A percentile compares a stretch with the other conserved stretches of the same genome.
Evolutionary conservation across 164 flowering plant genomes (phyloP).

Genomic region (Magnolia kwangsiensis): DNA sequence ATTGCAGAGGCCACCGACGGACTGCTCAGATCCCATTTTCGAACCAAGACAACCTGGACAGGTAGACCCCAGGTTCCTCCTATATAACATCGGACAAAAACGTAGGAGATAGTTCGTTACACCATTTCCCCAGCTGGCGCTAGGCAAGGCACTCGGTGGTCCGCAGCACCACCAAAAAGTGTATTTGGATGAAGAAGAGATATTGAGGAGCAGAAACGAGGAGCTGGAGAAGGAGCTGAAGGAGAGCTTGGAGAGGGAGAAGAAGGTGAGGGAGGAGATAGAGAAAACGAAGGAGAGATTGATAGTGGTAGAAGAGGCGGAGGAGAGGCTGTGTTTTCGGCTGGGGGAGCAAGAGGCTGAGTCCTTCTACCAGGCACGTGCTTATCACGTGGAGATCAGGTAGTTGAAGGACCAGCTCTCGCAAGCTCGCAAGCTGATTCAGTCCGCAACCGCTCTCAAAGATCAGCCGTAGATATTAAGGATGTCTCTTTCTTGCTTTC

Average conservation of each 20-base stretch:
- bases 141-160: neutral
- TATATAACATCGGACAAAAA: neutral
- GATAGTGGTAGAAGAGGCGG: slow-evolving; percentile 66
- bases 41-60: slow-evolving; percentile 1
- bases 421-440: slow-evolving; percentile 40
- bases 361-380: slow-evolving; percentile 59
- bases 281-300: slow-evolving; percentile 34
- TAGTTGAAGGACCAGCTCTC: slow-evolving; percentile 55
- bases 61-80: neutral
- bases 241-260: slow-evolving; percentile 53
- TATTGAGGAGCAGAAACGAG: slow-evolving; percentile 49
- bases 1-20: neutral
- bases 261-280: slow-evolving; percentile 46
- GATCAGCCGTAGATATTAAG: no score
- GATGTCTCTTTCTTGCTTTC: no score
- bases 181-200: slow-evolving; percentile 1
- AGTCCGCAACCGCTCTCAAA: neutral
- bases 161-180: neutral
- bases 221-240: slow-evolving; percentile 58
- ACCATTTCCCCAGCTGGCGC: neutral
- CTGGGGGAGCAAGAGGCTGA: slow-evolving; percentile 85
- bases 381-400: slow-evolving; percentile 36
- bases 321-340: slow-evolving; percentile 71
- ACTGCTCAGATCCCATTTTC: neutral
- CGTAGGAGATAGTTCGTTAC: no score